Evolutionary conservation across 2,329 filamentous ascomycete species (phyloP).

Genomic region (Xylariaceae sp.): DNA sequence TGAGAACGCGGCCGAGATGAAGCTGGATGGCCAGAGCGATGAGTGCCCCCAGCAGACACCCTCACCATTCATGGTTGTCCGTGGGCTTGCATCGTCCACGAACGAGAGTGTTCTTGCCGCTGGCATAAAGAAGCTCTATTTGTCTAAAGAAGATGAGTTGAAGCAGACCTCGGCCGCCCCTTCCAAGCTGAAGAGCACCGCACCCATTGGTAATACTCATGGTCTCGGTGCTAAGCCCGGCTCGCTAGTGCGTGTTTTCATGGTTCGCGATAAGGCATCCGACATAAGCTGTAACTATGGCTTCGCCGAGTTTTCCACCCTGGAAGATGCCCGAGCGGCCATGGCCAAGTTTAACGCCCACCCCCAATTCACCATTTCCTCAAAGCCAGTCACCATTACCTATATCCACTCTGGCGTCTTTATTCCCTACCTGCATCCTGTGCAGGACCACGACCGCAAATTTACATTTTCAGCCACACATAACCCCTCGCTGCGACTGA

Average conservation of each 20-base stretch:
- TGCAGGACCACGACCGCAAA: conserved; percentile 50
- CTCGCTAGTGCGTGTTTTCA: conserved; percentile 71
- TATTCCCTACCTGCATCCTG: conserved; percentile 62
- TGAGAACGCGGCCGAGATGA: conserved; percentile 32
- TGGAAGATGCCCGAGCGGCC: conserved; percentile 72
- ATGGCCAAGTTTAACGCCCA: conserved; percentile 67
- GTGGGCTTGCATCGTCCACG: conserved; percentile 65
- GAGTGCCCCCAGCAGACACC: conserved; percentile 48
- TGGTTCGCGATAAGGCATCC: conserved; percentile 68
- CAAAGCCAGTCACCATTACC: conserved; percentile 64
- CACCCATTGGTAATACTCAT: conserved; percentile 49
- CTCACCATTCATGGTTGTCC: conserved; percentile 73
- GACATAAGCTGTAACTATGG: conserved; percentile 77
- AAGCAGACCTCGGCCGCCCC: conserved; percentile 42
- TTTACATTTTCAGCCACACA: conserved; percentile 68
- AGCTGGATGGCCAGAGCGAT: conserved; percentile 46
- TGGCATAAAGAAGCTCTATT: conserved; percentile 69
- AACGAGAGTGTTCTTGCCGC: conserved; percentile 69
- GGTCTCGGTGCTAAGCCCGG: conserved; percentile 68
- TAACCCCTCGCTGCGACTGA: conserved; percentile 63
- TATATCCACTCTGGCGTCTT: conserved; percentile 86
- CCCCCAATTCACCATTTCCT: conserved; percentile 74
- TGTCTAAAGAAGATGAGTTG: conserved; percentile 50
- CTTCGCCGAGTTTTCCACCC: conserved; percentile 76
- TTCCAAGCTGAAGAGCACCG: conserved; percentile 56